Percentiles rank a stretch among this genome's conserved stretches.
phyloP scores from a whole-genome alignment of 805 yeast genomes.

The Candida pseudofarinosa region DNA sequence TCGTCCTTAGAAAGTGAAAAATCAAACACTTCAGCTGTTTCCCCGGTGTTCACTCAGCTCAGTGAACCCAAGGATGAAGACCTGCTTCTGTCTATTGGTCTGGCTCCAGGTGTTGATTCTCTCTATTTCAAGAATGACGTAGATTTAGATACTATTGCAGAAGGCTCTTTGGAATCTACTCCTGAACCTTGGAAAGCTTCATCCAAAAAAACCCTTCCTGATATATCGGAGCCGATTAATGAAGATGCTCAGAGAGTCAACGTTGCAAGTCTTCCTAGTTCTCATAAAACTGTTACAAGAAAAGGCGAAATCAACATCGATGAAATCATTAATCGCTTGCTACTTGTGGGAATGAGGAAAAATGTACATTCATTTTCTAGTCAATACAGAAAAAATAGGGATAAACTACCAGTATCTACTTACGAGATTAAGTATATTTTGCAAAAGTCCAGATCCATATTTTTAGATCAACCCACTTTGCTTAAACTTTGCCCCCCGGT shows the following conservation, averaged over 20 bases:
- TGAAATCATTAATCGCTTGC: slow-evolving; percentile 55
- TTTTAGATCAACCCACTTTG: slow-evolving; percentile 61
- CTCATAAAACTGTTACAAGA: slow-evolving; percentile 1
- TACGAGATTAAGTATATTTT: slow-evolving; percentile 57
- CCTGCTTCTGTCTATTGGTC: slow-evolving; percentile 35
- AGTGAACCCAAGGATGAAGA: slow-evolving; percentile 30
- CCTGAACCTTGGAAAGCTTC: slow-evolving; percentile 13
- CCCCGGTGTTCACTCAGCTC: slow-evolving; percentile 34
- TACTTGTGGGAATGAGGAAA: slow-evolving; percentile 42
- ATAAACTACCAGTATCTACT: slow-evolving; percentile 47
- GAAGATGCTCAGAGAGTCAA: background rate
- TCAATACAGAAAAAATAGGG: slow-evolving; percentile 26
- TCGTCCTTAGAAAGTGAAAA: slow-evolving; percentile 43
- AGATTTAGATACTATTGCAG: slow-evolving; percentile 29
- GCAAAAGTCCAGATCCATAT: slow-evolving; percentile 54
- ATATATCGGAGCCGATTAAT: background rate
- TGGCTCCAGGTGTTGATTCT: slow-evolving; percentile 11
- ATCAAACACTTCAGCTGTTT: slow-evolving; percentile 23
- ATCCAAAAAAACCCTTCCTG: background rate
- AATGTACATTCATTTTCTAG: slow-evolving; percentile 21
- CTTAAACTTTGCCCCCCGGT: slow-evolving; percentile 72
- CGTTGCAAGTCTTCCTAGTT: background rate
- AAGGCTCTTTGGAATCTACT: slow-evolving; percentile 27
- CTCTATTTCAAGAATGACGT: slow-evolving; percentile 4
- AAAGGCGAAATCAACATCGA: slow-evolving; percentile 50